Conservation (phyloP, 2,329 filamentous ascomycete genomes). For the Alternaria postmessia region DNA sequence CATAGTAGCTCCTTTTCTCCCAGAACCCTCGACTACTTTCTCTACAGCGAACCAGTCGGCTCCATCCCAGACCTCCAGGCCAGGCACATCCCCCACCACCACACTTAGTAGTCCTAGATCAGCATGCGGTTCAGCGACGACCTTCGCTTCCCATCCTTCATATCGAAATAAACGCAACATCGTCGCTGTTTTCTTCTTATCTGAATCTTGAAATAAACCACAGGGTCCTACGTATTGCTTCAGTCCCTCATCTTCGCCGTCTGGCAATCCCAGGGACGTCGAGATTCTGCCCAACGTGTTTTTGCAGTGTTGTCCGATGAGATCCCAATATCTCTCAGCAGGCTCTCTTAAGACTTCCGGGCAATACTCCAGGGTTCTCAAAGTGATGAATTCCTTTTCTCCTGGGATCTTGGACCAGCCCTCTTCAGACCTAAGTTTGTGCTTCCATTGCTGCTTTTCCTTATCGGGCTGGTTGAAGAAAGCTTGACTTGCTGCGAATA, state of each 20-base stretch:
- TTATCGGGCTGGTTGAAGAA: conserved; percentile 42
- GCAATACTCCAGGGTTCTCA: conserved; percentile 42
- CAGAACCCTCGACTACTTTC: conserved; percentile 27
- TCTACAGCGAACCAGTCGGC: conserved; percentile 39
- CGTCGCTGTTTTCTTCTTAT: conserved; percentile 41
- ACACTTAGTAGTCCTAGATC: conserved; percentile 47
- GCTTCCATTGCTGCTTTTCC: conserved; percentile 43
- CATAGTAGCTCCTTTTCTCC: conserved; percentile 34
- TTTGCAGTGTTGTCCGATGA: conserved; percentile 39
- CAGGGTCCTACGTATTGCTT: conserved; percentile 40
- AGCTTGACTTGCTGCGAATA: conserved; percentile 40
- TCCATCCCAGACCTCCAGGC: conserved; percentile 48
- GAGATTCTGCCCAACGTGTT: conserved; percentile 36
- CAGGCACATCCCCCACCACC: conserved; percentile 48
- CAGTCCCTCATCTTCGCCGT: conserved; percentile 25
- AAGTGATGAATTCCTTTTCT: conserved; percentile 52
- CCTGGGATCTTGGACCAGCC: conserved; percentile 47
- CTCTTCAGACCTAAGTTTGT: conserved; percentile 46
- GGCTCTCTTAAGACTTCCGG: conserved; percentile 42
- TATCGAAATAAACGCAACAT: conserved; percentile 51
- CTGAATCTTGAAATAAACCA: conserved; percentile 25
- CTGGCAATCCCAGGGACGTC: conserved; percentile 28
- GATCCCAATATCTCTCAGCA: conserved; percentile 45
- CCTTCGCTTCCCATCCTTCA: conserved; percentile 45
- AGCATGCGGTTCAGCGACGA: conserved; percentile 49